Conservation (phyloP, 1,284 basidiomycete genomes). For the Irpex sp. region DNA sequence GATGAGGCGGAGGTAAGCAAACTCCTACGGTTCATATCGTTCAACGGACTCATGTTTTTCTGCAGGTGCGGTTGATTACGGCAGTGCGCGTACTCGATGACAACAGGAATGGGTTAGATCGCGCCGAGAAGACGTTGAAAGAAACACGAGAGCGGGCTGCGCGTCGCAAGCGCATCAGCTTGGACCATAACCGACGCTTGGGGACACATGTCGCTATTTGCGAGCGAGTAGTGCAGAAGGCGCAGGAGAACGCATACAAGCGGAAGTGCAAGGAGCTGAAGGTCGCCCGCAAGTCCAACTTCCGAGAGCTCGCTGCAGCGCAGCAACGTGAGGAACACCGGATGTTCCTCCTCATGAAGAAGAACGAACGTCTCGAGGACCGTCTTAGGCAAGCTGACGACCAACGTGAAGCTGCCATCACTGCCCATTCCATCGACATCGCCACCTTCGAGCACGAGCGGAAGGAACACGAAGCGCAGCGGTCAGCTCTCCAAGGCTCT, state of each 20-base stretch:
- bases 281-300: not conserved
- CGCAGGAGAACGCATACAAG: not conserved
- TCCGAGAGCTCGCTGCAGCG: not conserved
- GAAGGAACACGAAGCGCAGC: not conserved
- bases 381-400: not conserved
- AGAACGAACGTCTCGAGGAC: not conserved
- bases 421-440: not conserved
- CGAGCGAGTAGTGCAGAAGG: not conserved
- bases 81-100: not conserved
- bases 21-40: too few relatives aligned
- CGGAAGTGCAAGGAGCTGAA: not conserved
- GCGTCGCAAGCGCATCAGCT: not conserved
- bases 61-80: not conserved
- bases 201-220: not conserved
- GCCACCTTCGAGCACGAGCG: not conserved
- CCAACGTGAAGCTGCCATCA: not conserved
- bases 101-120: not conserved
- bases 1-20: too few relatives aligned
- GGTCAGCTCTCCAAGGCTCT: not conserved
- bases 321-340: not conserved
- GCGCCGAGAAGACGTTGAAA: not conserved
- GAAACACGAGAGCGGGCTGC: not conserved
- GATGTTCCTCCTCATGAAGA: not conserved
- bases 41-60: not conserved
- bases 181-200: not conserved